Base-by-base conservation (phyloP, 345 rosid genomes). In the Eutrema heterophyllum region DNA sequence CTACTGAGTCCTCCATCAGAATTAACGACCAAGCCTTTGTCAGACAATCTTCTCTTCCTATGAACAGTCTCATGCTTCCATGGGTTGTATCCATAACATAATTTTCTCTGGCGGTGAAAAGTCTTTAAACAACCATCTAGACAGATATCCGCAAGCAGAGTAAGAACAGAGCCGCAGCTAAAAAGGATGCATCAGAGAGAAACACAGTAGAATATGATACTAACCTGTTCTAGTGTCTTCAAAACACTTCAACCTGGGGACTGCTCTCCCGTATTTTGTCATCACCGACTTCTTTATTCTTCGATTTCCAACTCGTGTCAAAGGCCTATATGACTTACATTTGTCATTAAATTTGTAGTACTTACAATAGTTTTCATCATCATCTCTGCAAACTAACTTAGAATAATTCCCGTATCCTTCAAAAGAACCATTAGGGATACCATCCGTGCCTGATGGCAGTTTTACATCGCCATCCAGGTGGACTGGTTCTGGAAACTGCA, bases 1-100 rank as follows among this genome's bases (percentile, higher is more conserved):
- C 97, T 71, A 80, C 97, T 95, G 43, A 89, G 79, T 24, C 86
- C 87, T 60, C 95, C 91, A 78, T 89, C 97, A 57, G 87, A 87
- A 68, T 82, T 88, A 63, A 84, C 72, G 3, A 81, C 64, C 46
- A 84, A 81, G 63, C 88, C 81, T 77, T 67, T 78, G 57, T 81
- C 81, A 61, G 86, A 67, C 77, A 85, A 49, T 81, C 85, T 95
- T 82, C 88, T 86, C 83, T 83, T 88, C 82, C 85, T 89, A 30
- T 77, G 78, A 78, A 88, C 50, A n/a, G 39, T 44, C 67, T 83
- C 88, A 75, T 70, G 78, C 15, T 77, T 84, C 81, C 64, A 70
- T 60, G 81, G 65, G 56, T 84, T 92, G 36, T 78, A 75, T 63
- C 84, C 76, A 70, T 81, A 70, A 53, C 56, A 66, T 16, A 65